Evolutionary conservation across 225 moss, liverwort and hornwort genomes (phyloP), one percentile per base, ranked within the genome.

Genomic region (Asterella californica): DNA sequence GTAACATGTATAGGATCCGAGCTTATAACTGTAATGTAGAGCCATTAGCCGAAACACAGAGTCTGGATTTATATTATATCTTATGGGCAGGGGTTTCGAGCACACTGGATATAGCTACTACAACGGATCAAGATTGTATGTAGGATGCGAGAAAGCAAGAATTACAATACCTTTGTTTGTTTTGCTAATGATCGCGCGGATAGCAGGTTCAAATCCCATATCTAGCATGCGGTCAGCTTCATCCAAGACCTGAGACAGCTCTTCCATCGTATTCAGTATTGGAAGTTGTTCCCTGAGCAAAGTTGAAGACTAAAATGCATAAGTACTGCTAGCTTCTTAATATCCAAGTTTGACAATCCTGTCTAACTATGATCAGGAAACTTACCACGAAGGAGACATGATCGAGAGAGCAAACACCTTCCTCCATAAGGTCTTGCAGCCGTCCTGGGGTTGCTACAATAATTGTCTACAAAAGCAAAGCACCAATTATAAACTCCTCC

Each of bases 141-240:
- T 0, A 70, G 38, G 38, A 70, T 10, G 0, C 3, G 21, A 0
- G 9, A 9, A 25, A 6, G 2, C 0, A 70, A 70, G 5, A 5
- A 24, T 22, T 52, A 18, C 29, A 76, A 5, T 66, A 78, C 78
- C 64, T 65, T 65, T 78, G n/a, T 45, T 37, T 48, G 78, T 93
- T 19, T 89, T 79, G 70, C 91, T 86, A 65, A 95, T 75, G 34
- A 99, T 99, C 2, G 93, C 88, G 7, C 99, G 95, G 78, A 99
- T 95, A 11, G 93, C 89, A 78, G 99, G 95, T 80, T 96, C 96
- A 45, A 96, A 96, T 22, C 96, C 96, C 46, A 96, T 81, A 84
- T 96, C 96, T 47, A 96, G 77, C 96, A 96, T 96, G 70, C 96
- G 85, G 81, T 96, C 96, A 0, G 94, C 96, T 83, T 96, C 96